phyloP scores from a whole-genome alignment of 1,139 yeast genomes.

The Yamadazyma kanchanaburiensis region DNA sequence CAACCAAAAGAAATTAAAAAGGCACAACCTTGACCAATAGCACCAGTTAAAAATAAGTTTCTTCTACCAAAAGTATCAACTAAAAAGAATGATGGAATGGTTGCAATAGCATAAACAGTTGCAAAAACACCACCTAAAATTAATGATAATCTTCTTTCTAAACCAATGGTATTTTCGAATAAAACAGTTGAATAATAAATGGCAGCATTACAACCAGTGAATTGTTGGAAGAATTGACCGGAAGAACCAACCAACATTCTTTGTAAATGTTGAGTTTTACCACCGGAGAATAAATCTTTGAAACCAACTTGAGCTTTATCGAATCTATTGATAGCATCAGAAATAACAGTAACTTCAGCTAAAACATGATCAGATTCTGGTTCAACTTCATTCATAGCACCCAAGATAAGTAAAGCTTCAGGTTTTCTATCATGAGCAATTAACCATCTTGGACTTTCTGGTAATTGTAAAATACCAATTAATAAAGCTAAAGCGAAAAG shows the following conservation, averaged over 20 bases:
- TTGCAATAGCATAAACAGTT: conserved; percentile 54
- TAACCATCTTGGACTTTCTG: conserved; percentile 31
- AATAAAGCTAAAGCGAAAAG: conserved; percentile 17
- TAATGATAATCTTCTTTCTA: conserved; percentile 48
- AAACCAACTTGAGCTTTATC: conserved; percentile 33
- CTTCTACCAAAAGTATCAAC: conserved; percentile 66
- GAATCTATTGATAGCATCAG: conserved; percentile 39
- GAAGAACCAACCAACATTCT: conserved; percentile 60
- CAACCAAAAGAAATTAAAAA: conserved; percentile 38
- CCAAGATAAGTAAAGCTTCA: conserved; percentile 42
- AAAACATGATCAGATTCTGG: conserved; percentile 43
- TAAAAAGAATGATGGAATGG: conserved; percentile 57
- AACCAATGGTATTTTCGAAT: conserved; percentile 49
- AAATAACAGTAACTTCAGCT: conserved; percentile 35
- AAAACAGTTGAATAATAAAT: conserved; percentile 61
- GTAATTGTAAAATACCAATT: conserved; percentile 16
- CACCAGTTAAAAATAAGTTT: conserved; percentile 47
- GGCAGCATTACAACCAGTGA: conserved; percentile 62
- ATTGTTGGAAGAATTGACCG: conserved; percentile 45
- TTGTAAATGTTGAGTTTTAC: conserved; percentile 50
- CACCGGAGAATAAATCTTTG: conserved; percentile 52
- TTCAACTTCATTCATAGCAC: conserved; percentile 31
- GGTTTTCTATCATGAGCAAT: conserved; percentile 48
- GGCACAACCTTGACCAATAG: conserved; percentile 39
- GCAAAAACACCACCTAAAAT: conserved; percentile 61